Conservation (phyloP, 2,329 filamentous ascomycete genomes). For the Metarhizium sp. region DNA sequence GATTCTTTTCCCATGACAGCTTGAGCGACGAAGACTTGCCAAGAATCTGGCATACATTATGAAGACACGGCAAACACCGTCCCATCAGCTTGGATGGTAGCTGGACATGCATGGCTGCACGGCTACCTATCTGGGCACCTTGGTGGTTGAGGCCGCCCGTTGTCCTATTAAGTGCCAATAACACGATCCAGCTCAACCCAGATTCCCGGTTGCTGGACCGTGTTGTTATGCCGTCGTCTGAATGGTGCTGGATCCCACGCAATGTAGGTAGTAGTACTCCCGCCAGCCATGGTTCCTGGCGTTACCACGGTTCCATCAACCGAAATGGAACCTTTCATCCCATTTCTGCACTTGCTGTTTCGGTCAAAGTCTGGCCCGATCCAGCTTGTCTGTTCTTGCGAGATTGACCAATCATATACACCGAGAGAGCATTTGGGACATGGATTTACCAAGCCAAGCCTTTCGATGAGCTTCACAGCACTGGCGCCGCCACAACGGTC, state of each 20-base stretch:
- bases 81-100: background rate
- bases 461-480: background rate
- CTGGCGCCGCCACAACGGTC: background rate
- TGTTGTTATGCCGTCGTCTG: background rate
- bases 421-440: background rate
- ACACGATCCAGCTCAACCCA: background rate
- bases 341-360: background rate
- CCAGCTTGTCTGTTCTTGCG: background rate
- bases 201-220: background rate
- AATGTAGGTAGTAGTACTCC: background rate
- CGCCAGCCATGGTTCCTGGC: background rate
- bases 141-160: background rate
- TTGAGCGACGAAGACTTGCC: background rate
- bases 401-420: background rate
- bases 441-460: background rate
- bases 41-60: background rate
- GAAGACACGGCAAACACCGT: background rate
- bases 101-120: background rate
- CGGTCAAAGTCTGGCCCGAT: background rate
- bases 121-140: background rate
- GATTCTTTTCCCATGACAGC: background rate
- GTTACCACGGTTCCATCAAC: background rate
- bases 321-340: background rate
- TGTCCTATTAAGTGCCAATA: background rate
- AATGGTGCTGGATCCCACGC: background rate